Evolutionary conservation across 441 rosid genomes (phyloP).

Genomic region (Mallotus repandus): DNA sequence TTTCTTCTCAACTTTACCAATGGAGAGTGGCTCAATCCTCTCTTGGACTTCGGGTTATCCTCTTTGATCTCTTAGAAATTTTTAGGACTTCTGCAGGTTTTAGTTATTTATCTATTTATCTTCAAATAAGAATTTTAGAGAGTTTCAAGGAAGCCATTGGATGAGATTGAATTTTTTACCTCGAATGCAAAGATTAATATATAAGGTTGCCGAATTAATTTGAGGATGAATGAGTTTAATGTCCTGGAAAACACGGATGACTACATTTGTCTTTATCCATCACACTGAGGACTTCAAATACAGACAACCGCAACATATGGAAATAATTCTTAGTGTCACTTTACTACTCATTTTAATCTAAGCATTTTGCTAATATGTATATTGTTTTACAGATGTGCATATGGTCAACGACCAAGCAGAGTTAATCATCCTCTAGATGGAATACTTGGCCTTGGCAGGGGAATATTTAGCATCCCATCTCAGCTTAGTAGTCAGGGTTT

Average conservation of each 20-base stretch:
- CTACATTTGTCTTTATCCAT: not conserved
- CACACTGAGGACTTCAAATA: not conserved
- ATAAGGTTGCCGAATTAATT: too few relatives aligned
- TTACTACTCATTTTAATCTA: not conserved
- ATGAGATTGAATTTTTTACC: not conserved
- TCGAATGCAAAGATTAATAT: too few relatives aligned
- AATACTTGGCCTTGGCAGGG: slow-evolving; percentile 92
- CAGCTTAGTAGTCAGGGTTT: slow-evolving; percentile 75
- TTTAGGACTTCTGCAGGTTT: too few relatives aligned
- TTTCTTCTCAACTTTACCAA: slow-evolving; percentile 63
- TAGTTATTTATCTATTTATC: not conserved
- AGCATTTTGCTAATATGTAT: not conserved
- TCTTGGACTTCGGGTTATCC: slow-evolving; percentile 70
- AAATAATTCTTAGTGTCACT: not conserved
- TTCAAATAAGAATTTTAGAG: not conserved
- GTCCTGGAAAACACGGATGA: not conserved
- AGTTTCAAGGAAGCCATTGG: not conserved
- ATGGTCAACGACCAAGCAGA: slow-evolving; percentile 68
- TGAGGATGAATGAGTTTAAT: not conserved
- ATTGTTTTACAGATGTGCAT: slow-evolving; percentile 63
- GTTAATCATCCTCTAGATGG: slow-evolving; percentile 82
- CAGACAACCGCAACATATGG: too few relatives aligned
- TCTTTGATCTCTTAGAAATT: slow-evolving; percentile 12
- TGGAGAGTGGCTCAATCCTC: slow-evolving; percentile 59
- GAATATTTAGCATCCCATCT: slow-evolving; percentile 66